phyloP scores from a whole-genome alignment of 2,329 filamentous ascomycete species.

The Cladophialophora immunda region DNA sequence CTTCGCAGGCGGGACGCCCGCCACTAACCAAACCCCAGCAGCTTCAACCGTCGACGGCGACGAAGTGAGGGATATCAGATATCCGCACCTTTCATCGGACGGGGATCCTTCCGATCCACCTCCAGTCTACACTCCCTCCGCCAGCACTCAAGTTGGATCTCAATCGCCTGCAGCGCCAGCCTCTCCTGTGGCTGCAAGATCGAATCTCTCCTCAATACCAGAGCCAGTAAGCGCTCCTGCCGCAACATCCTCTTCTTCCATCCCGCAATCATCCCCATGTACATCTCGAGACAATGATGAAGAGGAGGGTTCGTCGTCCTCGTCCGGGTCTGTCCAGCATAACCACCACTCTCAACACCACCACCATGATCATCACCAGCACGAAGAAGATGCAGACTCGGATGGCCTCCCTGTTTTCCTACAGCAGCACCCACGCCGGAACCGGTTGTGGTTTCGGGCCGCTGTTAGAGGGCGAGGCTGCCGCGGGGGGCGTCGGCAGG shows the following conservation, averaged over 20 bases:
- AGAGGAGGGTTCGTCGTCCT: conserved; percentile 24
- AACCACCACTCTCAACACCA: conserved; percentile 1
- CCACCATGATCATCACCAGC: conserved; percentile 8
- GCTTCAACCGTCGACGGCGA: conserved; percentile 32
- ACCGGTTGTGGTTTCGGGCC: conserved; percentile 20
- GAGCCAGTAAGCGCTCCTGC: conserved; percentile 35
- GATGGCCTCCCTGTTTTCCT: conserved; percentile 12
- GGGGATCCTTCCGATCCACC: conserved; percentile 36
- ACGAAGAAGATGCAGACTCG: conserved; percentile 17
- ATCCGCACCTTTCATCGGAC: conserved; percentile 22
- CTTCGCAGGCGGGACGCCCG: conserved; percentile 33
- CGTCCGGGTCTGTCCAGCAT: conserved; percentile 27
- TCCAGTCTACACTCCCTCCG: conserved; percentile 37
- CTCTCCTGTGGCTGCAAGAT: conserved; percentile 29
- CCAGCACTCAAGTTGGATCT: conserved; percentile 21
- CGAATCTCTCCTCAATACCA: conserved; percentile 10
- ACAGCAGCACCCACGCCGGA: conserved; percentile 2
- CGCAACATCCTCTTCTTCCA: conserved; percentile 18
- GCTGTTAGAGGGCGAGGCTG: conserved; percentile 26
- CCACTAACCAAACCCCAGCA: conserved; percentile 31
- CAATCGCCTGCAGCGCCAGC: conserved; percentile 23
- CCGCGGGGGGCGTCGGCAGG: conserved; percentile 15
- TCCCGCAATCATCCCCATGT: conserved; percentile 13
- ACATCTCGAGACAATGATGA: conserved; percentile 24
- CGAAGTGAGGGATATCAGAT: conserved; percentile 24